These are phyloP conservation scores for Lyophyllum semitale DNA, from an alignment of 768 basidiomycete species.

Conservation along the genomic window DNA sequence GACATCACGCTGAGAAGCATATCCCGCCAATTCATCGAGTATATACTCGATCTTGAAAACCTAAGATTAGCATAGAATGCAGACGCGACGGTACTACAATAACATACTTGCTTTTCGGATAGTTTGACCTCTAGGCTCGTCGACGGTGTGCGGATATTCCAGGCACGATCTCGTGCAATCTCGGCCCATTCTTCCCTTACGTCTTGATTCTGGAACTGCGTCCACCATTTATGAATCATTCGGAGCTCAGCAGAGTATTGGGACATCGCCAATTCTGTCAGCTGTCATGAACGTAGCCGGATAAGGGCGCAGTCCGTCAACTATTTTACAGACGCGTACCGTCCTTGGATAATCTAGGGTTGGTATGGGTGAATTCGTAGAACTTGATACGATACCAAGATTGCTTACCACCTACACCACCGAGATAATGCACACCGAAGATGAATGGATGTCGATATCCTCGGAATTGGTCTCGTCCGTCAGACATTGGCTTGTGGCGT, in stretches of 20 bases:
- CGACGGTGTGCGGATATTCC: conserved; percentile 39
- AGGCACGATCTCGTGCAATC: conserved; percentile 26
- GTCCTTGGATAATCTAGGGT: conserved; percentile 48
- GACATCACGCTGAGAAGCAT: conserved; percentile 41
- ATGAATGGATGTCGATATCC: conserved; percentile 56
- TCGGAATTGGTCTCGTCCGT: conserved; percentile 23
- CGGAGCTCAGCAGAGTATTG: conserved; percentile 46
- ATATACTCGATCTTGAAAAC: conserved; percentile 43
- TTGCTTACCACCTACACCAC: conserved; percentile 45
- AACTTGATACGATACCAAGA: background rate
- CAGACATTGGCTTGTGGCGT: background rate
- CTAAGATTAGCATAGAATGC: background rate
- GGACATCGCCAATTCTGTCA: conserved; percentile 52
- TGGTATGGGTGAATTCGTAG: background rate
- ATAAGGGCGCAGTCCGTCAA: background rate
- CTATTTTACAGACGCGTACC: conserved; percentile 27
- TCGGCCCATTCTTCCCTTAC: conserved; percentile 32
- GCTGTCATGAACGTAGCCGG: conserved; percentile 25
- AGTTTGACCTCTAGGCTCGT: conserved; percentile 31
- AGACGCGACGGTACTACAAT: background rate
- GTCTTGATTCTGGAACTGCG: conserved; percentile 23
- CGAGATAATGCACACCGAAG: conserved; percentile 41
- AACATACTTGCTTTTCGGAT: conserved; percentile 40
- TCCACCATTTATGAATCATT: conserved; percentile 43
- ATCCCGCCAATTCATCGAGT: conserved; percentile 49